Evolutionary conservation across 2,329 filamentous ascomycete species (phyloP), one percentile per base, ranked within the genome.

Genomic region (Penicillium brasilianum): DNA sequence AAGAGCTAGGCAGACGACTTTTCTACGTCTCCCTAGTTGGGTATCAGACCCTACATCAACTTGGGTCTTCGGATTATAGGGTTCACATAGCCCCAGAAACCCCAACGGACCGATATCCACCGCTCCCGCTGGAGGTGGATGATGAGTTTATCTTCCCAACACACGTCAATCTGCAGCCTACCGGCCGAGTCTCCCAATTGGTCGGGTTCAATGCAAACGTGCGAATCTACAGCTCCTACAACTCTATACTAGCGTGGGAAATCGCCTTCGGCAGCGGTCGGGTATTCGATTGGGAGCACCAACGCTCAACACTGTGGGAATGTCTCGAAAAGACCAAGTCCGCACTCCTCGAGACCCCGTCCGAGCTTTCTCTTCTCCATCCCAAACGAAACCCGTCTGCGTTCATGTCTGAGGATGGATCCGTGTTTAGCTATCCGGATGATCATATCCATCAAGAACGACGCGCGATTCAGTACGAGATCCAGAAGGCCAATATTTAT

Each of bases 401-500:
- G 28, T 65, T 64, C 16, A 46, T 64, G 44, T 60, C 58, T 6
- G 59, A 60, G 57, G 64, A 67, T 44, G 67, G 67, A 5, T 62
- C 66, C 8, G 50, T 69, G 1, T 69, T 66, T 32, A 63, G 58
- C 32, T 70, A 69, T 0, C 80, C 77, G 0, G 66, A 70, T 39
- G 71, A 72, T 16, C 64, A 68, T 11, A 65, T 67, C 10, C 41
- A 67, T 16, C 68, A 64, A 20, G 68, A 73, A 53, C 71, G 71
- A 30, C 75, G 74, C 11, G 66, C 70, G 5, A 79, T 93, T 4
- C 91, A 95, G 72, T 92, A 89, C 66, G 93, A 96, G 77, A 95
- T 97, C 32, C 92, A 96, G 74, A 96, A 96, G 74, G 91, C 92
- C 7, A 96, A 96, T 74, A 91, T 97, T 41, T 92, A 94, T 72